phyloP scores from a whole-genome alignment of 2,329 filamentous ascomycete species.

The Teratosphaeria epicoccoides region DNA sequence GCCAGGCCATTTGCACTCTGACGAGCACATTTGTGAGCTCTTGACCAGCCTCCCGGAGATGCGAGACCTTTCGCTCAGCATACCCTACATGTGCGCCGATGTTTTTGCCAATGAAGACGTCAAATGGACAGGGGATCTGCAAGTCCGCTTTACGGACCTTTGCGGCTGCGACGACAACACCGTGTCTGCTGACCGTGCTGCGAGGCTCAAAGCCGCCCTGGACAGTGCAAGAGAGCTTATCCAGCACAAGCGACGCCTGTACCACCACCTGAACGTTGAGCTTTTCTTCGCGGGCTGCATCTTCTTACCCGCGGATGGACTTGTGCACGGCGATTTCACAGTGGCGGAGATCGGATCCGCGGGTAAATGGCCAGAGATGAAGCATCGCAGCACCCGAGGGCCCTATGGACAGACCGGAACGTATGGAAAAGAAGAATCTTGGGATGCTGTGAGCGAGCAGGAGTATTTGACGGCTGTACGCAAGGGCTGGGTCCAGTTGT shows the following conservation, averaged over 20 bases:
- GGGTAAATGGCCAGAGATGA: constrained; percentile 31
- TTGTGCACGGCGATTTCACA: constrained; percentile 41
- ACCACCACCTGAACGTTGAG: constrained; percentile 35
- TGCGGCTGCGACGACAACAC: constrained; percentile 30
- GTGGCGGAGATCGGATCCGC: constrained; percentile 31
- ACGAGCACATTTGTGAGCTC: constrained; percentile 39
- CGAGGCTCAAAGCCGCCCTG: constrained; percentile 31
- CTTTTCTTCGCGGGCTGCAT: constrained; percentile 43
- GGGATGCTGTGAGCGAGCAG: constrained; percentile 26
- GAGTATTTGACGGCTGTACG: constrained; percentile 24
- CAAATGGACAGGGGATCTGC: constrained; percentile 37
- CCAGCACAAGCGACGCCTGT: constrained; percentile 26
- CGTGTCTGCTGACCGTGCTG: constrained; percentile 24
- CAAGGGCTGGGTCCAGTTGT: constrained; percentile 24
- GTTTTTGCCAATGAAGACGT: constrained; percentile 36
- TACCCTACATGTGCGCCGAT: constrained; percentile 38
- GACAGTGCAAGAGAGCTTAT: constrained; percentile 33
- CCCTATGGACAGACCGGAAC: constrained; percentile 40
- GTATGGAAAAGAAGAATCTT: constrained; percentile 39
- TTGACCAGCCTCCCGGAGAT: constrained; percentile 37
- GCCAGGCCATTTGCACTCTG: constrained; percentile 32
- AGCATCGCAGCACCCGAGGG: constrained; percentile 33
- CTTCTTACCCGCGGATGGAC: constrained; percentile 36
- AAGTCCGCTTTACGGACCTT: constrained; percentile 40
- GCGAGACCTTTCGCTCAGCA: constrained; percentile 38